Evolutionary conservation across 2,329 filamentous ascomycete species (phyloP).

Genomic region (Microsporum audouinii): DNA sequence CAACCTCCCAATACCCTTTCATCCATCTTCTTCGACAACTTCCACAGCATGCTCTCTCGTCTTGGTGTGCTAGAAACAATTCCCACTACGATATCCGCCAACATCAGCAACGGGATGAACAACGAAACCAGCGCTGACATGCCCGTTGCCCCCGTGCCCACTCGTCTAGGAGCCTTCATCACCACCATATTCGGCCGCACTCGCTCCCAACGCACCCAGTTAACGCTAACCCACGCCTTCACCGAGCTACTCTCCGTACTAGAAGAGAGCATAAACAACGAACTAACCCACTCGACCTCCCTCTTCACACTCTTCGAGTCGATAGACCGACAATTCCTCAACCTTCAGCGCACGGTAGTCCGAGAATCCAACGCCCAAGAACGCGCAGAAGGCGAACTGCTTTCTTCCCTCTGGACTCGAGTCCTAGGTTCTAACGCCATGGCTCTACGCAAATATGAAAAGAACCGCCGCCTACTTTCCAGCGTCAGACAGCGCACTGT

Average conservation of each 20-base stretch:
- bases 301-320: conserved; percentile 85
- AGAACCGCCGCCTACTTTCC: conserved; percentile 68
- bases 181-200: conserved; percentile 69
- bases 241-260: conserved; percentile 76
- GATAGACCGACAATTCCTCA: conserved; percentile 82
- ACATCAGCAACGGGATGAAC: conserved; percentile 1
- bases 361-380: conserved; percentile 76
- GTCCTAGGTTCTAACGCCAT: conserved; percentile 65
- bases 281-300: conserved; percentile 66
- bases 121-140: conserved; percentile 5
- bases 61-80: conserved; percentile 32
- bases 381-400: conserved; percentile 64
- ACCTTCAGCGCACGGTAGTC: conserved; percentile 71
- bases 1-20: conserved; percentile 53
- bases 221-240: conserved; percentile 75
- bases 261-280: conserved; percentile 77
- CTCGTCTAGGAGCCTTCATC: conserved; percentile 55
- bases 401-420: conserved; percentile 74
- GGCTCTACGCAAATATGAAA: conserved; percentile 78
- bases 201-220: conserved; percentile 65
- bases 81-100: conserved; percentile 14
- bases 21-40: conserved; percentile 63
- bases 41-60: conserved; percentile 63
- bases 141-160: conserved; percentile 37
- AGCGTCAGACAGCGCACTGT: conserved; percentile 74